Percentiles rank a stretch among this genome's conserved stretches.
Conservation (phyloP, 208 protist species). For the Trypanosoma cruzi region DNA sequence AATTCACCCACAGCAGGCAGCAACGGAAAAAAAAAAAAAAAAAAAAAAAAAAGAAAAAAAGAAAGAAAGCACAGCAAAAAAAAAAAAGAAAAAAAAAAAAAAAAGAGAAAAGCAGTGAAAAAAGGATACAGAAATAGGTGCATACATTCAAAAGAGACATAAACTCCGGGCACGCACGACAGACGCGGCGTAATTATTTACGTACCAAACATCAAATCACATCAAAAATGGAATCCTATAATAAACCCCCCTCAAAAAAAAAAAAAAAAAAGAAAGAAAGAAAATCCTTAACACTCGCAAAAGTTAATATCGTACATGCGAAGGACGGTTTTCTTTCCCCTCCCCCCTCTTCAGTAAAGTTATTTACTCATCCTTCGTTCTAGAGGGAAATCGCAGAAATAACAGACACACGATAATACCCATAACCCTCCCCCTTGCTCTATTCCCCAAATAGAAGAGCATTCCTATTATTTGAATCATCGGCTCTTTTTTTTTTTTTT, state of each 20-base stretch:
- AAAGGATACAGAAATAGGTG: background rate
- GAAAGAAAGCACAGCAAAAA: background rate
- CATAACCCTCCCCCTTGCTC: no score
- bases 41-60: background rate
- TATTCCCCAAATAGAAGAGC: no score
- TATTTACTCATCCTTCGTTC: no score
- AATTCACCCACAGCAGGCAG: background rate
- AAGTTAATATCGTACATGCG: slow-evolving; percentile 2
- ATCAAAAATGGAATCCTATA: background rate
- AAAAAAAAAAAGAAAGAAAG: slow-evolving; percentile 24
- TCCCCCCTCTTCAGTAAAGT: no score
- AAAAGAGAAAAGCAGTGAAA: background rate
- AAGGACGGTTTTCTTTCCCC: no score
- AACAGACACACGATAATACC: no score
- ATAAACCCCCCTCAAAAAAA: background rate
- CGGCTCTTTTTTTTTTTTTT: background rate
- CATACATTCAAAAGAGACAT: background rate
- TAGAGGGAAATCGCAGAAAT: no score
- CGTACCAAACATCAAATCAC: background rate
- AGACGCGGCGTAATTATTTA: background rate
- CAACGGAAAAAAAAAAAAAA: background rate
- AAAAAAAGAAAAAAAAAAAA: background rate
- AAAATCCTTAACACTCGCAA: slow-evolving; percentile 4
- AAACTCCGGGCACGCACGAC: background rate
- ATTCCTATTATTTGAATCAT: background rate